Base-by-base conservation (phyloP, 83 land plant genomes). In the Isoetes engelmannii region DNA sequence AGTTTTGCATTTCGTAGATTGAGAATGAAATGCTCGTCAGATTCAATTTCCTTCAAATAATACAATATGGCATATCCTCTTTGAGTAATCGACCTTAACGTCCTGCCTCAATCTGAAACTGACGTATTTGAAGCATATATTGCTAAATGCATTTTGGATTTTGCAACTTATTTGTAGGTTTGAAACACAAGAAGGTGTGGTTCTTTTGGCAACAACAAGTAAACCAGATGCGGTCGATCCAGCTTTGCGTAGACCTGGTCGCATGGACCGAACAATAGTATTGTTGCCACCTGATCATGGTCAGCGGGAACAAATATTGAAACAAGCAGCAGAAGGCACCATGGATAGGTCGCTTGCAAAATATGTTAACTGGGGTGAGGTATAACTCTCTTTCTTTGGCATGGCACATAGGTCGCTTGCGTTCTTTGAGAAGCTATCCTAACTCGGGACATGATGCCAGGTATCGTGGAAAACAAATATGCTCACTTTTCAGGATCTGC, bases 131-230 rank as follows among this genome's bases (percentile, higher is more conserved):
- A 51, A n/a, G 17, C 55, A 12, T 51, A 51, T 17, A 28, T 28
- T 28, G 37, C 37, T 28, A 28, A 28, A 28, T 28, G 37, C 37
- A 28, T 28, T 28, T 28, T 28, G 37, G 37, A 28, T 28, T 28
- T 51, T 12, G 55, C 55, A 51, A 51, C 17, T 51, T 51, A 28
- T 44, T 47, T 74, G 69, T 69, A 90, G 96, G 49, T 94, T 94
- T 81, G 96, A 94, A 77, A 94, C 94, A 44, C 90, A 90, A 69
- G 96, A 94, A 69, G 99, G 99, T 17, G 99, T 94, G 55, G 96
- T 94, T 63, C 74, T 94, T 44, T 72, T 94, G 72, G 99, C 99
- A 7, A 90, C 99, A 4, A 86, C 93, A 21, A 79, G 86, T 63
- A 77, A 72, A 66, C 82, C 94, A 42, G 77, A 78, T 42, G 81